phyloP scores from a whole-genome alignment of 257 asterid genomes.

The Nicotiana obtusifolia region DNA sequence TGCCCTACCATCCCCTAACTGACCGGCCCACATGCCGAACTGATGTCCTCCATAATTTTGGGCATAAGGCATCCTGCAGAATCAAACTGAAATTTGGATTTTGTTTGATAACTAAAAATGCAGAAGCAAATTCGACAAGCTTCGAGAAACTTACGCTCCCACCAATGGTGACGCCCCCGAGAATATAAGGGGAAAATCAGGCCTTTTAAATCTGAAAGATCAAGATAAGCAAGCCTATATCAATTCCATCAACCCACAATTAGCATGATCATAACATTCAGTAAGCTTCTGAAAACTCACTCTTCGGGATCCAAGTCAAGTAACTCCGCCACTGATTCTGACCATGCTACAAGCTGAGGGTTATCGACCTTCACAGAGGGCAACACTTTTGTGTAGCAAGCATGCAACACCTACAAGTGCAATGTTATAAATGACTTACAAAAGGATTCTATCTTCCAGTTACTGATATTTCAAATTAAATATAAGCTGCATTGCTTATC shows the following conservation, averaged over 20 bases:
- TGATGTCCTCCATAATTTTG: constrained; percentile 99
- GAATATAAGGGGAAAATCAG: constrained; percentile 69
- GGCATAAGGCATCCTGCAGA: constrained; percentile 64
- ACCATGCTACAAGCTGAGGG: constrained; percentile 90
- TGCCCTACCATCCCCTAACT: constrained; percentile 97
- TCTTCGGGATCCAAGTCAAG: constrained; percentile 81
- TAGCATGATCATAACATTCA: background rate
- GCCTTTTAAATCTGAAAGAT: constrained; percentile 71
- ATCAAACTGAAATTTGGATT: background rate
- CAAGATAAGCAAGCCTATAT: constrained; percentile 19
- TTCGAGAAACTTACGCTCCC: constrained; percentile 59
- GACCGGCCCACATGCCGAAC: constrained; percentile 99
- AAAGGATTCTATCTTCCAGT: background rate
- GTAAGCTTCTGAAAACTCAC: constrained; percentile 35
- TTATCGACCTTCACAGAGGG: constrained; percentile 81
- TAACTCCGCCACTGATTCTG: constrained; percentile 70
- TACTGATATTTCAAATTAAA: background rate
- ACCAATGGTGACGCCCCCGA: constrained; percentile 66
- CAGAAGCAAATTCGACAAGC: background rate
- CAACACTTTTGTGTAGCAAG: constrained; percentile 80
- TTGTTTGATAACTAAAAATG: background rate
- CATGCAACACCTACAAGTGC: constrained; percentile 64
- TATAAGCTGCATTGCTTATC: background rate
- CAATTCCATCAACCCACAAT: constrained; percentile 5
- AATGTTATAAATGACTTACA: background rate